Evolutionary conservation across 441 rosid genomes (phyloP), one percentile per base, ranked within the genome.

Genomic region (Jatropha multifida): DNA sequence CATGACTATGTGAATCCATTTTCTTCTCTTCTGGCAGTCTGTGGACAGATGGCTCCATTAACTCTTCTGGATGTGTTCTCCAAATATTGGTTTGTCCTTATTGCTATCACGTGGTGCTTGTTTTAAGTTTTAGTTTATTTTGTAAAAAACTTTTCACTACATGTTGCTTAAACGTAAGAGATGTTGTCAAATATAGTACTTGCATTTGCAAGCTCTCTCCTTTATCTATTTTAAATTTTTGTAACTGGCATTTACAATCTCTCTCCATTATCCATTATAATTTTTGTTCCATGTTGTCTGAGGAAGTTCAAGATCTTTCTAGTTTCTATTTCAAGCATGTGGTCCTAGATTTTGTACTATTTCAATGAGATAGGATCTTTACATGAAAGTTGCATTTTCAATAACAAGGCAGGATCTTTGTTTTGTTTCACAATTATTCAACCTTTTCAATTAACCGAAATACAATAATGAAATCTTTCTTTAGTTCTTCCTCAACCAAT

Each of bases 61-160:
- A 85, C 78, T 76, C 80, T 93, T 56, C 64, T 88, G 73, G 97
- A 96, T 67, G 87, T 84, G 51, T 80, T 96, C 85, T 85, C 97
- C 72, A 91, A 89, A 71, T 88, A 90, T 77, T 89, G 99, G 99
- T 93, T 76, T 67, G 94, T 77, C 60, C 51, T 51, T 63, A 18
- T 61, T 66, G 63, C 17, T 12, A 54, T 18, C 54, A 26, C 54
- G 54, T 54, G 59, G 49, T 44, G 65, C 41, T 44, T 20, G 7
- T 26, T 5, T 58, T 20, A 7, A n/a, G 0, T 73, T 51, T 32
- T 61, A 3, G 8, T 13, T 37, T 27, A 8, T 54, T 71, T 40
- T 79, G 44, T 26, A 26, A 10, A 32, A 60, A n/a, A 8, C 40
- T 61, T 68, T 76, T 51, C 26, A 26, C 55, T 46, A 10, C 9